These are phyloP conservation scores for Micromonas pusilla DNA, from an alignment of 139 green algal genomes.

Conservation along the genomic window DNA sequence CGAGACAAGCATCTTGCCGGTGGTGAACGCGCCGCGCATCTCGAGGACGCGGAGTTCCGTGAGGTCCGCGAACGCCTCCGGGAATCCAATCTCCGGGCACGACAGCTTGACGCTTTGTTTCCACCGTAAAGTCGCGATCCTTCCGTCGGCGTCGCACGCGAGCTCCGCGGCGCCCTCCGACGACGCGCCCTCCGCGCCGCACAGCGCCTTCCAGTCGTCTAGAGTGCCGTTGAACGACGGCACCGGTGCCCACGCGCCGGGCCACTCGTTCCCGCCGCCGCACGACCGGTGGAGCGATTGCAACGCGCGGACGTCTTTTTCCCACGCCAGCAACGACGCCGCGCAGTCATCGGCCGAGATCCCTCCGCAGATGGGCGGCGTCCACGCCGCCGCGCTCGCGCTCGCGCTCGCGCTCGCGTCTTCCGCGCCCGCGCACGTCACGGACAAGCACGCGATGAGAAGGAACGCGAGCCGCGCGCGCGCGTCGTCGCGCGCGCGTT, in stretches of 20 bases:
- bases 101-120: too few relatives aligned
- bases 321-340: not conserved
- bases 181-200: too few relatives aligned
- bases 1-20: not conserved
- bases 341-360: too few relatives aligned
- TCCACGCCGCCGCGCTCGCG: too few relatives aligned
- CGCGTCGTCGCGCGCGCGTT: too few relatives aligned
- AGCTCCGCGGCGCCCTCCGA: not conserved
- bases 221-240: not conserved
- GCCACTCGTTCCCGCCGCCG: too few relatives aligned
- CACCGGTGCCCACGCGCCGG: too few relatives aligned
- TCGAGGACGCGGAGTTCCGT: not conserved
- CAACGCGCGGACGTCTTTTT: not conserved
- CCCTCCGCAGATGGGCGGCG: too few relatives aligned
- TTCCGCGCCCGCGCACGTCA: not conserved
- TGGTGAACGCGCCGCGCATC: not conserved
- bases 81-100: too few relatives aligned
- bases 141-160: not conserved
- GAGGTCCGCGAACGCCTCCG: not conserved
- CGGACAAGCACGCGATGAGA: not conserved
- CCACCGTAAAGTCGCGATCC: not conserved
- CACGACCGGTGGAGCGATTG: not conserved
- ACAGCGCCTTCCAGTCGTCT: not conserved
- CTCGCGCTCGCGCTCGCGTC: too few relatives aligned
- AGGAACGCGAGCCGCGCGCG: not conserved